Conservation (phyloP, 1,284 basidiomycete species). For the Xerocomus nothofagi region DNA sequence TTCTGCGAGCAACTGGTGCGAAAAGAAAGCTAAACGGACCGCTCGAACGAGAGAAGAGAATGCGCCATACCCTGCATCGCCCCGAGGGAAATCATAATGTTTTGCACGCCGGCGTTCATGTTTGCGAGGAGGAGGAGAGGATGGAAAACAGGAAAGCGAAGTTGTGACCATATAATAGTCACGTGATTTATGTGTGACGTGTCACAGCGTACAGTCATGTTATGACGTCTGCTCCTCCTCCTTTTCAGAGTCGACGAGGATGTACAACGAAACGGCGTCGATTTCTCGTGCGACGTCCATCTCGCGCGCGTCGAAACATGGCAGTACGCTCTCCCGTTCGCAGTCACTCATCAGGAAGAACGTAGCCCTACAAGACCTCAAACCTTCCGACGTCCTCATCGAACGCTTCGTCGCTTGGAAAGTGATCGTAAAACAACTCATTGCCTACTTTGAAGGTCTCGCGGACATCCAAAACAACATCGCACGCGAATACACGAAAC, state of each 20-base stretch:
- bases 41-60: background rate
- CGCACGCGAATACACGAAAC: slow-evolving; percentile 91
- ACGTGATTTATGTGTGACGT: slow-evolving; percentile 19
- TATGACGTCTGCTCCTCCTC: slow-evolving; percentile 30
- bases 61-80: slow-evolving; percentile 77
- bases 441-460: slow-evolving; percentile 86
- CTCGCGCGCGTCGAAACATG: slow-evolving; percentile 60
- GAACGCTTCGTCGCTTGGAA: slow-evolving; percentile 95
- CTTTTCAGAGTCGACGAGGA: slow-evolving; percentile 19
- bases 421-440: slow-evolving; percentile 93
- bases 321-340: slow-evolving; percentile 70
- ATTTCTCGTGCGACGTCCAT: slow-evolving; percentile 70
- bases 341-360: slow-evolving; percentile 91
- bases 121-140: slow-evolving; percentile 20
- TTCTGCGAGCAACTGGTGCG: slow-evolving; percentile 76
- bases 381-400: slow-evolving; percentile 95
- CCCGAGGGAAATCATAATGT: slow-evolving; percentile 84
- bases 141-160: slow-evolving; percentile 8
- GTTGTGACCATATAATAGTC: slow-evolving; percentile 12
- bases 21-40: slow-evolving; percentile 2
- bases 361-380: slow-evolving; percentile 85
- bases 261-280: slow-evolving; percentile 48
- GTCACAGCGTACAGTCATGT: slow-evolving; percentile 21
- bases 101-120: slow-evolving; percentile 61
- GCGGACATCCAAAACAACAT: slow-evolving; percentile 96